Conservation (phyloP, 331 rosid species). For the Phaseolus coccineus region DNA sequence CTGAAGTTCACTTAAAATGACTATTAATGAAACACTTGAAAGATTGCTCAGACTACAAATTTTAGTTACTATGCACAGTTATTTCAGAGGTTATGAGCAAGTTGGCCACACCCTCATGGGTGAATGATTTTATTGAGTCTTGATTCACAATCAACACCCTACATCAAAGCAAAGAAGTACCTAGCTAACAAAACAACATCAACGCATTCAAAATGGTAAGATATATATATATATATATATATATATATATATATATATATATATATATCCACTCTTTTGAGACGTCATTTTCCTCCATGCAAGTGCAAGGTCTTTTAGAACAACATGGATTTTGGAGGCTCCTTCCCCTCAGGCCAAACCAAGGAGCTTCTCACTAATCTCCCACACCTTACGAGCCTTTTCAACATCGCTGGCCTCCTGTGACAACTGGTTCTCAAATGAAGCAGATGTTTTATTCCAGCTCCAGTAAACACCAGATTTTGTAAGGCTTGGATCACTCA, state of each 20-base stretch:
- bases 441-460: slow-evolving; percentile 96
- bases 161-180: slow-evolving; percentile 39
- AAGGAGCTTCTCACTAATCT: slow-evolving; percentile 94
- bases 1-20: not conserved
- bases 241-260: no score
- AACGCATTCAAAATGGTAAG: slow-evolving; percentile 32
- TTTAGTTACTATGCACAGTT: slow-evolving; percentile 29
- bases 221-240: not conserved
- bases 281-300: slow-evolving; percentile 42
- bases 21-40: not conserved
- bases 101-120: slow-evolving; percentile 32
- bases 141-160: slow-evolving; percentile 41
- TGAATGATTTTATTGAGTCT: slow-evolving; percentile 42
- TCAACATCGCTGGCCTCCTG: slow-evolving; percentile 87
- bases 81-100: slow-evolving; percentile 36
- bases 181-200: slow-evolving; percentile 48
- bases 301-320: slow-evolving; percentile 14
- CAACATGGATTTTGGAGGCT: slow-evolving; percentile 24
- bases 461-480: slow-evolving; percentile 99
- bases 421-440: slow-evolving; percentile 94
- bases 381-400: slow-evolving; percentile 97
- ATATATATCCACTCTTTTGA: slow-evolving; percentile 23
- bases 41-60: not conserved
- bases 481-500: slow-evolving; percentile 91
- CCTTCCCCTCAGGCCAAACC: slow-evolving; percentile 72